Evolutionary conservation across 2,329 filamentous ascomycete genomes (phyloP).

Genomic region (Talaromyces funiculosus): DNA sequence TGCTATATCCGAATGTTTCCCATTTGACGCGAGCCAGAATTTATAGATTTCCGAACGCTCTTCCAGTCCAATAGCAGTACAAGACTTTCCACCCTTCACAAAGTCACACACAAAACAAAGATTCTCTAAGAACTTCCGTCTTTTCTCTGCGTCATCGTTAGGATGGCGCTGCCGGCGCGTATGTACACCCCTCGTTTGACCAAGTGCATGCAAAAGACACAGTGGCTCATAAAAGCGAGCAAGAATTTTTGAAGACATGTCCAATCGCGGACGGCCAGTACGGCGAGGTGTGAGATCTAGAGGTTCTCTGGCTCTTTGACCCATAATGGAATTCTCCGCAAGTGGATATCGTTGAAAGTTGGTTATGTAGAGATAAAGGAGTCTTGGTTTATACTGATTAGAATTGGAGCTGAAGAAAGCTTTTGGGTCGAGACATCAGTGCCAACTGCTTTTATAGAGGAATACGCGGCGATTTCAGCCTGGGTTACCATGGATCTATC

Average conservation of each 20-base stretch:
- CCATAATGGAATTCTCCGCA: background rate
- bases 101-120: slow-evolving; percentile 46
- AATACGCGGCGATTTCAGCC: background rate
- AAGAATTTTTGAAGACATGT: background rate
- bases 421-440: background rate
- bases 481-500: background rate
- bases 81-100: slow-evolving; percentile 42
- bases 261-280: background rate
- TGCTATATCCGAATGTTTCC: slow-evolving; percentile 18
- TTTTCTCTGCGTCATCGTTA: slow-evolving; percentile 6
- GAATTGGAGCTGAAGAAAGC: background rate
- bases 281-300: background rate
- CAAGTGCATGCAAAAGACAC: slow-evolving; percentile 21
- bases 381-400: background rate
- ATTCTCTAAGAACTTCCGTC: slow-evolving; percentile 33
- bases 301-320: background rate
- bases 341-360: background rate
- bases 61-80: slow-evolving; percentile 44
- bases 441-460: background rate
- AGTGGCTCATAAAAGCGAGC: slow-evolving; percentile 5
- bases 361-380: background rate
- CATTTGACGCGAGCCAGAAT: slow-evolving; percentile 45
- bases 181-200: slow-evolving; percentile 28
- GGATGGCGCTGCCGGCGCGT: background rate
- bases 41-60: slow-evolving; percentile 24